Base-by-base conservation (phyloP, 108 stramenopile genomes). In the Schizochytrium sp. region DNA sequence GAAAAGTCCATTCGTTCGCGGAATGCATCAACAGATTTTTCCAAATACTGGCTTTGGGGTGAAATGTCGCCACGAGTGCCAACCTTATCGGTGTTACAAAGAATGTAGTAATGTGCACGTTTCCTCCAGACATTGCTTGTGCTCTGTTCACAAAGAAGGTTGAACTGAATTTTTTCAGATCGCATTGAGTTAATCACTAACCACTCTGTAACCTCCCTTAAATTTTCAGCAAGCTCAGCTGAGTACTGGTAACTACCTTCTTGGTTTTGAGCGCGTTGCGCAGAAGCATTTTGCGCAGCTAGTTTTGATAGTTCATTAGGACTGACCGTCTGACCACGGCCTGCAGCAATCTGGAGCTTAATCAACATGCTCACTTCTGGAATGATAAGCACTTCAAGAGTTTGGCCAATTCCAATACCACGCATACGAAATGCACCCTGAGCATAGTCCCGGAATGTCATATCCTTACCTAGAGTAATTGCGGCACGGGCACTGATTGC, bases 111-210 rank as follows among this genome's bases (percentile, higher is more conserved):
- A 95, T 87, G 96, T 96, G 72, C 72, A 3, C 10, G 55, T 89
- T 91, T 91, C 50, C 91, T 73, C 28, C 56, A 89, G 19, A 91
- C 87, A 49, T 89, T 89, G 12, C 13, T 2, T 3, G 89, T 46
- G 49, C 56, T 87, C 88, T 99, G 99, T 73, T 98, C 91, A 72
- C 95, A 96, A 28, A 98, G 93, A 93, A 97, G 94, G 47, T 97
- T 94, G 91, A 97, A 98, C 91, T 99, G 98, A 94, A 98, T 95
- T 90, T 97, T 97, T 90, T 99, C 99, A 15, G 97, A 96, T 87
- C 96, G 96, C 96, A 99, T 98, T 88, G 98, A 97, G 93, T 99
- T 99, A 64, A 99, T 93, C 56, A 96, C 97, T 59, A 99, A 92
- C 98, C 98, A 99, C 10, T 97, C 96, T 44, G 97, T 95, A 41